Conservation (phyloP, 2,329 filamentous ascomycete species). For the Nemania abortiva region DNA sequence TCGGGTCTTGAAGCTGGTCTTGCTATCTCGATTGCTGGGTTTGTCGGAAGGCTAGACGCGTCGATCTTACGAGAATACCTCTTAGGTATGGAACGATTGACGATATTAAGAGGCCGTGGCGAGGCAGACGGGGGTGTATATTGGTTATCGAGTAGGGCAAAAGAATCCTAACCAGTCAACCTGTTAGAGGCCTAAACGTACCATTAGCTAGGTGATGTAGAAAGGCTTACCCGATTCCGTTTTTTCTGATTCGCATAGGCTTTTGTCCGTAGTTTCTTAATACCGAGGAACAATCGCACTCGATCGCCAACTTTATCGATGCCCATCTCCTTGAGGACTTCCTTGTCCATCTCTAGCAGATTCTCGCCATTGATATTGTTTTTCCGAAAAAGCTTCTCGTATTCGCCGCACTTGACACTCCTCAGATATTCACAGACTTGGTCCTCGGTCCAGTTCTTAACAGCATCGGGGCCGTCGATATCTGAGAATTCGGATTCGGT, state of each 20-base stretch:
- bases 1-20: constrained; percentile 75
- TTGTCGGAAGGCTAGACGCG: constrained; percentile 53
- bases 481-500: constrained; percentile 96
- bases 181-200: constrained; percentile 26
- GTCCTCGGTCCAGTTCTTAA: constrained; percentile 91
- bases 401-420: constrained; percentile 92
- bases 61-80: constrained; percentile 74
- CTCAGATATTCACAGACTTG: constrained; percentile 91
- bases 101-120: constrained; percentile 70
- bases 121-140: constrained; percentile 73
- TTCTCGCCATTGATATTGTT: constrained; percentile 99
- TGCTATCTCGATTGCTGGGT: constrained; percentile 57
- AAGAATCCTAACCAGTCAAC: constrained; percentile 75
- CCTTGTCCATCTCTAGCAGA: constrained; percentile 95
- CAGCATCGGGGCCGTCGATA: constrained; percentile 78
- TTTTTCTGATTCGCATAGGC: constrained; percentile 83
- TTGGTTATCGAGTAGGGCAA: constrained; percentile 80
- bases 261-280: constrained; percentile 84
- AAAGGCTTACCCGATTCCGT: constrained; percentile 79
- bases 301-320: constrained; percentile 98
- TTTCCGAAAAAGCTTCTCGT: constrained; percentile 87
- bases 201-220: background rate
- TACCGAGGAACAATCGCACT: constrained; percentile 87
- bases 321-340: constrained; percentile 95
- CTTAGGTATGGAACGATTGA: constrained; percentile 64